Percentiles rank a stretch among this genome's conserved stretches.
Evolutionary conservation across 768 basidiomycete genomes (phyloP).

Genomic region (Lactifluus piperatus): DNA sequence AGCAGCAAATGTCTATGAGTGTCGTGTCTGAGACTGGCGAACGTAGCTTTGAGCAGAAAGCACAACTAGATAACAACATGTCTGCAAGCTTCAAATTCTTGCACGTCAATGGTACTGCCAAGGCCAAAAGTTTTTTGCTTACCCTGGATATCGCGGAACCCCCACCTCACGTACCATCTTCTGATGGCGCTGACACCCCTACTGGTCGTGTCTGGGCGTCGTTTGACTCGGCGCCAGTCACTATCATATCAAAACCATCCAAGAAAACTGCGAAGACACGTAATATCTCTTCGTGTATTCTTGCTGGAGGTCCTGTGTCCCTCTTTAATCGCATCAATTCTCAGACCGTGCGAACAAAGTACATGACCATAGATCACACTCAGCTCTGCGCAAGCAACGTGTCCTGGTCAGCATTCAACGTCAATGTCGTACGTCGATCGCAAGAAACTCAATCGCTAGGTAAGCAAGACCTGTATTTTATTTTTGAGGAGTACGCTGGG

Average conservation of each 20-base stretch:
- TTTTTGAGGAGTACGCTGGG: background rate
- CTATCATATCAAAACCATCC: constrained; percentile 94
- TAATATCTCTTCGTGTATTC: constrained; percentile 84
- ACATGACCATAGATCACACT: constrained; percentile 86
- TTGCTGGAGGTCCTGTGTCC: constrained; percentile 82
- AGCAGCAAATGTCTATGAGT: constrained; percentile 76
- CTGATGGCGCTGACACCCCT: constrained; percentile 29
- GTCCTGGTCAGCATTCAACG: constrained; percentile 90
- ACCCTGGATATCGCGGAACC: constrained; percentile 81
- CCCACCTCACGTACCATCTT: constrained; percentile 37
- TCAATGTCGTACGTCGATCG: constrained; percentile 75
- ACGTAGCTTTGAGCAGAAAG: constrained; percentile 78
- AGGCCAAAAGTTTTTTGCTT: constrained; percentile 84
- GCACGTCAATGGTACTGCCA: constrained; percentile 81
- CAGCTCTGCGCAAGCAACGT: constrained; percentile 84
- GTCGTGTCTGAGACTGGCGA: constrained; percentile 79
- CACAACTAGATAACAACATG: constrained; percentile 75
- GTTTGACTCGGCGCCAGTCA: constrained; percentile 86
- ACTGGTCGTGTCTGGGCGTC: constrained; percentile 78
- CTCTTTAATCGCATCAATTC: constrained; percentile 96
- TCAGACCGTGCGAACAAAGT: constrained; percentile 94
- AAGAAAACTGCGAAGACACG: constrained; percentile 96
- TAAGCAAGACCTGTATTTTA: constrained; percentile 45
- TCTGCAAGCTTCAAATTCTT: constrained; percentile 86
- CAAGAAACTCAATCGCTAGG: constrained; percentile 56